phyloP scores from a whole-genome alignment of 225 moss, liverwort and hornwort species.

The Polytrichum commune region DNA sequence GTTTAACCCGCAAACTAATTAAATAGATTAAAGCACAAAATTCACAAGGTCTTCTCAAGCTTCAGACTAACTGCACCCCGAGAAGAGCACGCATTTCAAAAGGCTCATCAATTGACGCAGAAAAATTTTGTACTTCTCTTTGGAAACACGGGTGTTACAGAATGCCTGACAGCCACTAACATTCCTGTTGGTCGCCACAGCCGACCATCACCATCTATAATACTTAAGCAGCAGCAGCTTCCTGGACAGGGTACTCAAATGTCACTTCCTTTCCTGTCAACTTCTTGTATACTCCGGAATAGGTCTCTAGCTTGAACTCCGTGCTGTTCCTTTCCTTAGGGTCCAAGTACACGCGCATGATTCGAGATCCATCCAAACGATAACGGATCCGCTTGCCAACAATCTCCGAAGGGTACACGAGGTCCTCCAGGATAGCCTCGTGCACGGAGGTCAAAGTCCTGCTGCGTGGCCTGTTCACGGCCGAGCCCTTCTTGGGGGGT shows the following conservation, averaged over 20 bases:
- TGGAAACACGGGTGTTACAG: no score
- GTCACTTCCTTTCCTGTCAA: constrained; percentile 93
- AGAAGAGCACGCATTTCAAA: no score
- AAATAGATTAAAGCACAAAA: no score
- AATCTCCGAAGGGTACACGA: constrained; percentile 88
- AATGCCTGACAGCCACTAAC: no score
- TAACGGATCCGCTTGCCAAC: constrained; percentile 85
- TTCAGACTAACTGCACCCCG: no score
- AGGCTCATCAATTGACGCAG: no score
- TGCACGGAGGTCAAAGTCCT: constrained; percentile 92
- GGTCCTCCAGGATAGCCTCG: constrained; percentile 91
- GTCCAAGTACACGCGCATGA: constrained; percentile 90
- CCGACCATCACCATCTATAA: constrained; percentile 15
- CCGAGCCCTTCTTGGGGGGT: constrained; percentile 95
- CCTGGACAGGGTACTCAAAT: constrained; percentile 84
- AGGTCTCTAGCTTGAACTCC: constrained; percentile 88
- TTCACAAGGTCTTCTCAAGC: no score
- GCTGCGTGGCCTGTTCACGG: constrained; percentile 81
- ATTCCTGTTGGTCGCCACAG: neutral
- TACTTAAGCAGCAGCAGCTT: constrained; percentile 49
- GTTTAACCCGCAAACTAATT: no score
- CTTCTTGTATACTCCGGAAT: constrained; percentile 83
- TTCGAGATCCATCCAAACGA: constrained; percentile 81
- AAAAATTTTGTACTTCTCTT: no score
- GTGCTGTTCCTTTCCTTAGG: constrained; percentile 90